Base-by-base conservation (phyloP, 1,284 basidiomycete genomes). In the Inonotus hispidus region DNA sequence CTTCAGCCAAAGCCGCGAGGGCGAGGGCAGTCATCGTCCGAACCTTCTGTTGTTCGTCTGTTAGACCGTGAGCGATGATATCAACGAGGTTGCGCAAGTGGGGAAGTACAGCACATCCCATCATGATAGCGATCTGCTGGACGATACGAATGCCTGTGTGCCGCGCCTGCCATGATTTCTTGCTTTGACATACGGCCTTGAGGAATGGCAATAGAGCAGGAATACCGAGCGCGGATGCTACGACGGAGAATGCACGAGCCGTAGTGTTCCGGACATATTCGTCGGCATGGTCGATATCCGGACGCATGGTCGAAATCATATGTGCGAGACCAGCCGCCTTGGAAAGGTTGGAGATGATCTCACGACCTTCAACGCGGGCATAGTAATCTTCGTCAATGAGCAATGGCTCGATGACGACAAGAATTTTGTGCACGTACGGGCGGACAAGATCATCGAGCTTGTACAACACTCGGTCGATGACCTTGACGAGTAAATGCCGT, bases 241-340 rank as follows among this genome's bases (percentile, higher is more conserved):
- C 97, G 62, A 99, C 97, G 25, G 96, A 97, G 80, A 99, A 99
- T 2, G 97, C 97, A 67, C 97, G 90, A 39, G 97, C 96, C 8
- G 97, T 99, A 38, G 97, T 99, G 75, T 99, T 99, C 64, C 97
- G 92, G 25, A 99, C 96, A 68, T 99, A 99, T 75, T 99, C 97
- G 74, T 99, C 97, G 46, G 96, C 95, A 70, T 99, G 96, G 74
- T 99, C 96, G 67, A 99, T 99, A 81, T 99, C 96, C 2, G 97
- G 97, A 69, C 96, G 90, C 96, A 99, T 99, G 21, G 96, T 99
- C 39, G 96, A 99, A 70, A 99, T 99, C 97, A 99, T 99, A 75
- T 99, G 97, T 2, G 96, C 97, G 23, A 99, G 87, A 75, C 97
- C 96, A 37, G 97, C 96, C 2, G 97, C 97, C 74, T 99, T 99